These are phyloP conservation scores for Xylaria sp. DNA, from an alignment of 2,329 filamentous ascomycete genomes.

Conservation along the genomic window DNA sequence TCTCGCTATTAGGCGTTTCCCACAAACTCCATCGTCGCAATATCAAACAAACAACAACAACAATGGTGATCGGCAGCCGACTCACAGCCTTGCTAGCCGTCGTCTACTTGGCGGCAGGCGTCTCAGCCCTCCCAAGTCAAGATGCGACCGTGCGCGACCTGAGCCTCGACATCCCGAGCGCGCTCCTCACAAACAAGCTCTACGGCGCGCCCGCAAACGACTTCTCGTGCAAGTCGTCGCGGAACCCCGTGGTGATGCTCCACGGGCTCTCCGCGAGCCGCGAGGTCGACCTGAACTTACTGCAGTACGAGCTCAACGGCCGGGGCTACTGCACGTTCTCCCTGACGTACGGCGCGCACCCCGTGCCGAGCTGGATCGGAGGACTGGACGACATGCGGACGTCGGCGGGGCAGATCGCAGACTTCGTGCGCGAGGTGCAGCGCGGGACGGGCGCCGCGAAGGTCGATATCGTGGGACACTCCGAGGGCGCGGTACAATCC, in stretches of 20 bases:
- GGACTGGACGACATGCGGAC: constrained; percentile 52
- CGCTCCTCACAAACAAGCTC: constrained; percentile 34
- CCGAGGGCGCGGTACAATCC: constrained; percentile 55
- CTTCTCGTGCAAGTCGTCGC: constrained; percentile 43
- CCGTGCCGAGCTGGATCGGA: constrained; percentile 51
- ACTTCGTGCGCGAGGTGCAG: constrained; percentile 52
- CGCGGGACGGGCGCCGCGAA: constrained; percentile 51
- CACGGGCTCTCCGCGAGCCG: constrained; percentile 51
- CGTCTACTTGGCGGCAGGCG: not conserved
- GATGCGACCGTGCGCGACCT: constrained; percentile 7
- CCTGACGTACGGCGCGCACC: constrained; percentile 54
- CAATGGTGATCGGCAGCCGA: constrained; percentile 9
- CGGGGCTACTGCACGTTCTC: constrained; percentile 57
- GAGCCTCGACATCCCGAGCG: constrained; percentile 38
- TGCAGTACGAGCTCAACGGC: constrained; percentile 43
- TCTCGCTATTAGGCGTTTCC: not conserved
- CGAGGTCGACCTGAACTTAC: constrained; percentile 44
- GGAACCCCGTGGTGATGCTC: constrained; percentile 59
- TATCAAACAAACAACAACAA: not conserved
- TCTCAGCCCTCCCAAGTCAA: constrained; percentile 23
- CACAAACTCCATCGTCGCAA: not conserved
- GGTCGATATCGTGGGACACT: constrained; percentile 56
- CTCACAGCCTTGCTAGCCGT: constrained; percentile 23
- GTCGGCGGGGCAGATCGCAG: constrained; percentile 54
- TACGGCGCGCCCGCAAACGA: constrained; percentile 45